Conservation (phyloP, 257 asterid genomes). For the Solanum etuberosum region DNA sequence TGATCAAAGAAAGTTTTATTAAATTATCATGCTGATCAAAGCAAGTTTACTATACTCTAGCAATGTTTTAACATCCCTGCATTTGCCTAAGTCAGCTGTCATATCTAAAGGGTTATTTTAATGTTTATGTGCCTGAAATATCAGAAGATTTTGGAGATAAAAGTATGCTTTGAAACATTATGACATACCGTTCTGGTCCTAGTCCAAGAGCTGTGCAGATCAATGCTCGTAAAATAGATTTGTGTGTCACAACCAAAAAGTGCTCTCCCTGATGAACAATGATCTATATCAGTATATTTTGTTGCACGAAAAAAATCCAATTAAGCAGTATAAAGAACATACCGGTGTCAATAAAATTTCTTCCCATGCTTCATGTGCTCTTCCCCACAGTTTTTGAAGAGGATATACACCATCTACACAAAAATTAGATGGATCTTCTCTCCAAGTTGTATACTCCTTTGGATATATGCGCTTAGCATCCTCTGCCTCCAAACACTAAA, state of each 20-base stretch:
- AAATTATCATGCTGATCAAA: background rate
- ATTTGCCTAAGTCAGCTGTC: background rate
- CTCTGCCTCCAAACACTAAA: conserved; percentile 79
- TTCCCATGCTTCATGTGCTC: conserved; percentile 61
- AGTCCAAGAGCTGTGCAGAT: conserved; percentile 84
- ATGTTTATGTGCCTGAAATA: background rate
- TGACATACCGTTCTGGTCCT: conserved; percentile 50
- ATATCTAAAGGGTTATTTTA: background rate
- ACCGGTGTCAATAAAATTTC: conserved; percentile 63
- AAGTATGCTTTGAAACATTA: background rate
- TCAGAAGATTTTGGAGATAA: background rate
- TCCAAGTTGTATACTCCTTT: conserved; percentile 56
- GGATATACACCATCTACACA: conserved; percentile 51
- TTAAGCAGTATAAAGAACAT: background rate
- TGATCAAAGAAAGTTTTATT: background rate
- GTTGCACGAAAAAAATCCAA: background rate
- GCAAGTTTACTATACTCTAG: background rate
- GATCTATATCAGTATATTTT: background rate
- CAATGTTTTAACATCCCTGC: background rate
- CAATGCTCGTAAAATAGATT: conserved; percentile 73
- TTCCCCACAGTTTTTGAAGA: conserved; percentile 39
- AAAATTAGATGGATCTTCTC: conserved; percentile 72
- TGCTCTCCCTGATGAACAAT: conserved; percentile 46
- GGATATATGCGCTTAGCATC: conserved; percentile 63
- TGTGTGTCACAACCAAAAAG: conserved; percentile 69